A percentile compares a stretch with the other conserved stretches of the same genome.
phyloP scores from a whole-genome alignment of 202 grass and related monocot species.

The Dendrocalamus latiflorus region DNA sequence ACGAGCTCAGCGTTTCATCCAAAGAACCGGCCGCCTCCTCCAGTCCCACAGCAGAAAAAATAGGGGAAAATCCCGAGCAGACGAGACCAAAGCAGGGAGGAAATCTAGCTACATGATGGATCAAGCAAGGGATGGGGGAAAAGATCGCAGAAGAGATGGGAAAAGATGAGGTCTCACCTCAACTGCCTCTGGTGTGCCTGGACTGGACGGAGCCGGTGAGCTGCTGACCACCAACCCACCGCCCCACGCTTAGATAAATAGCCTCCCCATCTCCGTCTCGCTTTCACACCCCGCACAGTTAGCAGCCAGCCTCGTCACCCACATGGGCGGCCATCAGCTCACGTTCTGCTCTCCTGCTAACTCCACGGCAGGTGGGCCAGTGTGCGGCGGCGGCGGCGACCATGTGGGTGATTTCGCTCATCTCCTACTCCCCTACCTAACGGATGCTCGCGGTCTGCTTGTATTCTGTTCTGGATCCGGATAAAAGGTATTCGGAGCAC shows the following conservation, averaged over 20 bases:
- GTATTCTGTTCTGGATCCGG: too few species aligned
- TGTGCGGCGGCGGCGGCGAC: background rate
- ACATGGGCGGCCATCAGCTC: too few species aligned
- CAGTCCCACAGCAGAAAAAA: background rate
- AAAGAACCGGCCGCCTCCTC: background rate
- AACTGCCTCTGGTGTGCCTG: background rate
- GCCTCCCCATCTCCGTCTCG: too few species aligned
- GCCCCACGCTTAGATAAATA: background rate
- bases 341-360: too few species aligned
- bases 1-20: background rate
- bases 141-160: too few species aligned
- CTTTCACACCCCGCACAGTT: background rate
- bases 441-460: too few species aligned
- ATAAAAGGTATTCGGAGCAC: too few species aligned
- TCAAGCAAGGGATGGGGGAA: background rate
- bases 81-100: background rate
- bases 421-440: too few species aligned
- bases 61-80: background rate
- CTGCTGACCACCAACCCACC: background rate
- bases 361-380: too few species aligned
- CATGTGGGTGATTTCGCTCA: too few species aligned
- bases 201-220: background rate
- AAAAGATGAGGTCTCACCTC: background rate
- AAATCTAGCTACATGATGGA: background rate
- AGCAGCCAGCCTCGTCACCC: background rate